These are phyloP conservation scores for Leptographium procerum DNA, from an alignment of 2,329 filamentous ascomycete species.

Conservation along the genomic window DNA sequence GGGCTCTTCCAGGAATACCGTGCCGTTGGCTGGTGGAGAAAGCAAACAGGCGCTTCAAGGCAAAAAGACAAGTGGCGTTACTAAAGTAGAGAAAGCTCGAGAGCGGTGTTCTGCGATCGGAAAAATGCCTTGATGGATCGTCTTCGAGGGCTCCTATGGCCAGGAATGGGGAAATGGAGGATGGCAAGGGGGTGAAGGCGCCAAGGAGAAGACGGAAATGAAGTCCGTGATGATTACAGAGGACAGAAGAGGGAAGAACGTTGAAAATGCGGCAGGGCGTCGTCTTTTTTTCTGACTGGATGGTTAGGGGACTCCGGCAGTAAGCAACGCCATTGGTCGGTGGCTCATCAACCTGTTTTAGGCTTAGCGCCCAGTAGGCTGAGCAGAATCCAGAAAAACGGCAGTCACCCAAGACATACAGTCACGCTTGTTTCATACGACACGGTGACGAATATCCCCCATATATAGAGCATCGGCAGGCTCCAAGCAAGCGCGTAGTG, in stretches of 20 bases:
- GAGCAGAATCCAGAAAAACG: not conserved
- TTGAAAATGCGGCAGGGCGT: constrained; percentile 12
- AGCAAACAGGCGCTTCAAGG: not conserved
- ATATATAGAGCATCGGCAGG: not conserved
- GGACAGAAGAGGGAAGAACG: constrained; percentile 5
- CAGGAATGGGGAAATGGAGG: constrained; percentile 7
- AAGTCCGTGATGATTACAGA: constrained; percentile 4
- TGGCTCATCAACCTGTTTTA: not conserved
- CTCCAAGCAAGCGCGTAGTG: no score
- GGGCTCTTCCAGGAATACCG: not conserved
- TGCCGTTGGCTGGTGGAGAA: not conserved
- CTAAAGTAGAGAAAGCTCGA: not conserved
- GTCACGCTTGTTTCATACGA: not conserved
- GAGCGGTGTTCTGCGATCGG: not conserved
- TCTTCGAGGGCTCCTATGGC: constrained; percentile 6
- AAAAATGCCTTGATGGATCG: not conserved
- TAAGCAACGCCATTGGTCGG: constrained; percentile 8
- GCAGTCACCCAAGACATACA: not conserved
- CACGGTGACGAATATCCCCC: not conserved
- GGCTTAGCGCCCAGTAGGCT: constrained; percentile 8
- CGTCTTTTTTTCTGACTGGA: constrained; percentile 11
- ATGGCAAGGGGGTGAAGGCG: not conserved
- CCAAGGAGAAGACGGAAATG: not conserved
- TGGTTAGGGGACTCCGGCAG: constrained; percentile 2
- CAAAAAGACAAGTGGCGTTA: not conserved